Evolutionary conservation across 192 early-diverging fungal genomes (phyloP).

Genomic region (Backusella australiensis): DNA sequence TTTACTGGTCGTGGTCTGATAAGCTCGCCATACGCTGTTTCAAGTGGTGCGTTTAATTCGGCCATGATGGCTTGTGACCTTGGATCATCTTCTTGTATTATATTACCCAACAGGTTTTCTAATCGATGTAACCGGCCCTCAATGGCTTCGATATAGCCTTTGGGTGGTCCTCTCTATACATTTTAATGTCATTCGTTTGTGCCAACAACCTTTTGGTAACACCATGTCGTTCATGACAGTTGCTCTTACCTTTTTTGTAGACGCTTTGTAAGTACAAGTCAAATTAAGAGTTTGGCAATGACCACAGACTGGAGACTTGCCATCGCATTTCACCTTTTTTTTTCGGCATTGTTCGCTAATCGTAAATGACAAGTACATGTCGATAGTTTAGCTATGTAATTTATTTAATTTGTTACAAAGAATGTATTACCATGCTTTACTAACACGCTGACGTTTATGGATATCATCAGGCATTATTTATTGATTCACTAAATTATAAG

Average conservation of each 20-base stretch:
- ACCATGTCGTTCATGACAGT: neutral
- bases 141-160: constrained; percentile 84
- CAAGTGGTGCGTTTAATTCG: constrained; percentile 37
- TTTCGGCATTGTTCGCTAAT: constrained; percentile 71
- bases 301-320: constrained; percentile 59
- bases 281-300: constrained; percentile 63
- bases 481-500: neutral
- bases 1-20: constrained; percentile 21
- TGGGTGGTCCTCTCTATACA: constrained; percentile 73
- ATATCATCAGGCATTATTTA: constrained; percentile 1
- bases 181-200: neutral
- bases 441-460: constrained; percentile 31
- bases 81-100: constrained; percentile 54
- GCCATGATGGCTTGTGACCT: constrained; percentile 34
- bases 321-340: constrained; percentile 86
- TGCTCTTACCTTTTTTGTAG: constrained; percentile 33
- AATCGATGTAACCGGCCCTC: constrained; percentile 71
- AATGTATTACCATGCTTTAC: constrained; percentile 27
- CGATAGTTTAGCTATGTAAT: neutral
- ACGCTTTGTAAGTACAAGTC: constrained; percentile 62
- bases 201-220: neutral
- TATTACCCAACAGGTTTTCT: constrained; percentile 62
- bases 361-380: neutral
- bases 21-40: constrained; percentile 35
- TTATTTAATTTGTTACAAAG: neutral